Conservation (phyloP, 1,139 yeast genomes). For the Saccharomyces hybrid region DNA sequence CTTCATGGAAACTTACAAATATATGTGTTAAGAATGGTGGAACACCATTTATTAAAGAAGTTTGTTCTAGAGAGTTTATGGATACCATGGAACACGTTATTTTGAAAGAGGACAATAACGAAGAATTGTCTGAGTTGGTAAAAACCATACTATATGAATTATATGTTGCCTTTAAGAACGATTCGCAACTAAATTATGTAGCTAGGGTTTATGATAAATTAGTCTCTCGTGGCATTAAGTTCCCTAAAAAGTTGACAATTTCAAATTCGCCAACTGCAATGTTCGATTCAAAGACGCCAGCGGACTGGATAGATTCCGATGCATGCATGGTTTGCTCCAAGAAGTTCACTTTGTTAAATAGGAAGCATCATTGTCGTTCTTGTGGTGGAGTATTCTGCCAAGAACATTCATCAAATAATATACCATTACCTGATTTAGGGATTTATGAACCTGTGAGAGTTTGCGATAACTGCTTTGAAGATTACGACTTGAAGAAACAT, state of each 20-base stretch:
- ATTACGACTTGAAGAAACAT: slow-evolving; percentile 37
- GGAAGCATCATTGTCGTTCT: slow-evolving; percentile 94
- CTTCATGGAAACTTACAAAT: slow-evolving; percentile 71
- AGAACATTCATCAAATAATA: slow-evolving; percentile 63
- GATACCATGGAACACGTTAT: slow-evolving; percentile 51
- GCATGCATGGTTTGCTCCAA: slow-evolving; percentile 92
- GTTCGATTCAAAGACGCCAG: slow-evolving; percentile 88
- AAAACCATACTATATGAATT: slow-evolving; percentile 67
- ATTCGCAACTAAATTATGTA: slow-evolving; percentile 60
- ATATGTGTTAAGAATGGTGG: slow-evolving; percentile 94
- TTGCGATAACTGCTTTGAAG: slow-evolving; percentile 80
- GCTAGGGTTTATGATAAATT: slow-evolving; percentile 55
- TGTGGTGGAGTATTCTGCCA: slow-evolving; percentile 96
- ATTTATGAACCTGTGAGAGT: slow-evolving; percentile 86
- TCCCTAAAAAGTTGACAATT: slow-evolving; percentile 47
- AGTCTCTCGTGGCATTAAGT: slow-evolving; percentile 54
- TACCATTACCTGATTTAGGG: slow-evolving; percentile 77
- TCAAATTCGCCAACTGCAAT: slow-evolving; percentile 33
- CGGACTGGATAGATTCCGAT: slow-evolving; percentile 95
- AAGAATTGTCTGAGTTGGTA: slow-evolving; percentile 52
- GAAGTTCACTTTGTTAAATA: slow-evolving; percentile 68
- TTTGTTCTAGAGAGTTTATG: slow-evolving; percentile 80
- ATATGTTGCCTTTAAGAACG: slow-evolving; percentile 66
- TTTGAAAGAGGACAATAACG: slow-evolving; percentile 34
- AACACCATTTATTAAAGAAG: slow-evolving; percentile 67